Percentiles rank a stretch among this genome's conserved stretches.
phyloP scores from a whole-genome alignment of 805 yeast species.

The Barnettozyma pratensis region DNA sequence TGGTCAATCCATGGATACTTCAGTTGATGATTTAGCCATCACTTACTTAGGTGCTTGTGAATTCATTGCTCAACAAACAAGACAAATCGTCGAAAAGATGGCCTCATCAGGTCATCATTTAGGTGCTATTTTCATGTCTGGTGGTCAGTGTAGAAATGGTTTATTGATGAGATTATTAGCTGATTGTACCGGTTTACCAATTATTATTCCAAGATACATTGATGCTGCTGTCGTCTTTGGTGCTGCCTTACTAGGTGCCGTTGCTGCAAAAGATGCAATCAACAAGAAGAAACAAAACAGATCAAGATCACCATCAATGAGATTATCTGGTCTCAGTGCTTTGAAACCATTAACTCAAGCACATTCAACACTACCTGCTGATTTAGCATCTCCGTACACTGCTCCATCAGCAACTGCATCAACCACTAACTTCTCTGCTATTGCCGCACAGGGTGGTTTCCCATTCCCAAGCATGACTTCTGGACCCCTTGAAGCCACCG shows the following conservation, averaged over 20 bases:
- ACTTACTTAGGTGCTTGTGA: conserved; percentile 93
- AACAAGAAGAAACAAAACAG: conserved; percentile 9
- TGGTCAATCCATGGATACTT: conserved; percentile 88
- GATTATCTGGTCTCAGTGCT: conserved; percentile 14
- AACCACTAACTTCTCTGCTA: conserved; percentile 41
- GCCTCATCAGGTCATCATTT: conserved; percentile 73
- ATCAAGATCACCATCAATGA: conserved; percentile 22
- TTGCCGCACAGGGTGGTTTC: conserved; percentile 30
- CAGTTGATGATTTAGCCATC: conserved; percentile 79
- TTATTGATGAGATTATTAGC: conserved; percentile 85
- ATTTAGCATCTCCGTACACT: conserved; percentile 63
- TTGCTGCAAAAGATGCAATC: conserved; percentile 70
- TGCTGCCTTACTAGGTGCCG: conserved; percentile 91
- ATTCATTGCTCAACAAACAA: conserved; percentile 94
- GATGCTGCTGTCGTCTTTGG: conserved; percentile 98
- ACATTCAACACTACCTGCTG: conserved; percentile 9
- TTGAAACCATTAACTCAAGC: conserved; percentile 20
- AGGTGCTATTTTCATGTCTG: conserved; percentile 78
- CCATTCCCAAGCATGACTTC: conserved; percentile 47
- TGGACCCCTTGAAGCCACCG: conserved; percentile 21
- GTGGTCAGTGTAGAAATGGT: conserved; percentile 95
- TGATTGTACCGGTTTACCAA: conserved; percentile 87
- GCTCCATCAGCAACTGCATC: conserved; percentile 79
- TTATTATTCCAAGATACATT: conserved; percentile 88
- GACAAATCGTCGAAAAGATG: conserved; percentile 90